phyloP scores from a whole-genome alignment of 148 eudicot genomes.

The Polygonum aviculare region DNA sequence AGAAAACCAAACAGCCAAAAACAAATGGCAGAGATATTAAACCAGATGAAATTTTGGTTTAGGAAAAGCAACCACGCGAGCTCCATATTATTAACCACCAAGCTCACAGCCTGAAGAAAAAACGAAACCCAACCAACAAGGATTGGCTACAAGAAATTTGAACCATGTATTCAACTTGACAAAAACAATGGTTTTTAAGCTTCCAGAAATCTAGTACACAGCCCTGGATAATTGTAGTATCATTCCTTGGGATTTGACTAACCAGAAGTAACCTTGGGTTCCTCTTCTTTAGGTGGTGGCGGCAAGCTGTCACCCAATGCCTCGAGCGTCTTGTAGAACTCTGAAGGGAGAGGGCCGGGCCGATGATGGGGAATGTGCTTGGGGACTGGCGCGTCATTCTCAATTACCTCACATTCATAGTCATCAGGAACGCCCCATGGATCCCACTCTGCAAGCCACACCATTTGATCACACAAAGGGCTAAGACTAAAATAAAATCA shows the following conservation, averaged over 20 bases:
- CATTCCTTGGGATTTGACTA: slow-evolving; percentile 28
- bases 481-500: background rate
- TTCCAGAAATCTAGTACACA: background rate
- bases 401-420: slow-evolving; percentile 87
- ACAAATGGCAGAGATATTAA: too few relatives aligned
- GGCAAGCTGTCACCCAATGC: slow-evolving; percentile 26
- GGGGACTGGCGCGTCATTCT: slow-evolving; percentile 92
- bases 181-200: slow-evolving; percentile 6
- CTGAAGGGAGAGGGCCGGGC: slow-evolving; percentile 88
- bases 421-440: slow-evolving; percentile 93
- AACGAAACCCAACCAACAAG: background rate
- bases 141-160: background rate
- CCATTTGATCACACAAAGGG: background rate
- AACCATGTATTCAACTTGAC: background rate
- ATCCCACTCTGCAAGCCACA: slow-evolving; percentile 65
- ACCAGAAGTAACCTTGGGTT: slow-evolving; percentile 40
- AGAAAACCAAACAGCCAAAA: too few relatives aligned
- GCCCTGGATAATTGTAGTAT: background rate
- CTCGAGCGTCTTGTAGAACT: slow-evolving; percentile 73
- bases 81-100: background rate
- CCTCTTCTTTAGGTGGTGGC: slow-evolving; percentile 34
- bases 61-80: too few relatives aligned
- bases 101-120: background rate
- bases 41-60: too few relatives aligned
- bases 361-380: slow-evolving; percentile 82